A percentile compares a stretch with the other conserved stretches of the same genome.
Conservation (phyloP, 805 yeast species). For the Saturnispora saitoi region DNA sequence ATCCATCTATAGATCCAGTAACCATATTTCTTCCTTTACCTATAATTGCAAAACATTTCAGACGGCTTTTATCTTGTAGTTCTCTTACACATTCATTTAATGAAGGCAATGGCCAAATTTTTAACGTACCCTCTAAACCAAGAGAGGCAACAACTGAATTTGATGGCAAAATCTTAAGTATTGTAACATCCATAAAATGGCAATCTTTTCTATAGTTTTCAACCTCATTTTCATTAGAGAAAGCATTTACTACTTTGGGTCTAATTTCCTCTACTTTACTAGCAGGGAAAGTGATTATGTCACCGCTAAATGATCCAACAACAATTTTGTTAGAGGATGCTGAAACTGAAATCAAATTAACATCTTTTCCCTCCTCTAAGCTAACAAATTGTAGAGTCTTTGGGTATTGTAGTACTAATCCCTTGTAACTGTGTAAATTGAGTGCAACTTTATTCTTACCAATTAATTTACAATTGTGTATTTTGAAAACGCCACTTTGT, state of each 20-base stretch:
- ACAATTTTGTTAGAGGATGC: not conserved
- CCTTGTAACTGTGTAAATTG: not conserved
- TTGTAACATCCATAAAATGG: conserved; percentile 41
- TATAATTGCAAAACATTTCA: conserved; percentile 43
- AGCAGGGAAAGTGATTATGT: not conserved
- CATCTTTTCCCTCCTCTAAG: conserved; percentile 12
- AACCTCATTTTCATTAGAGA: not conserved
- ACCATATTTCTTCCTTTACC: conserved; percentile 64
- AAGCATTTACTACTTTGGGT: not conserved
- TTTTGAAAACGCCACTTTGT: conserved; percentile 5
- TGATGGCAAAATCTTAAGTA: conserved; percentile 50
- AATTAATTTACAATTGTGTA: not conserved
- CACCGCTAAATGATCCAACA: conserved; percentile 6
- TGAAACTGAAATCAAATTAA: conserved; percentile 2
- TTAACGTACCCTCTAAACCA: conserved; percentile 49
- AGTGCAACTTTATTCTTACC: not conserved
- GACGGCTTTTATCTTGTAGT: conserved; percentile 33
- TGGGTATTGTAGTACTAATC: not conserved
- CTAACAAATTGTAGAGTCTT: conserved; percentile 15
- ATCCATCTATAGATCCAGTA: conserved; percentile 47
- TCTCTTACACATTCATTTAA: not conserved
- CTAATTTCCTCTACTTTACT: not conserved
- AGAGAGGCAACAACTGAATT: conserved; percentile 50
- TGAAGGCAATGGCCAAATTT: conserved; percentile 44
- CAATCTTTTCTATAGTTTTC: not conserved